Evolutionary conservation across 768 basidiomycete genomes (phyloP).

Genomic region (Termitomyces sp.): DNA sequence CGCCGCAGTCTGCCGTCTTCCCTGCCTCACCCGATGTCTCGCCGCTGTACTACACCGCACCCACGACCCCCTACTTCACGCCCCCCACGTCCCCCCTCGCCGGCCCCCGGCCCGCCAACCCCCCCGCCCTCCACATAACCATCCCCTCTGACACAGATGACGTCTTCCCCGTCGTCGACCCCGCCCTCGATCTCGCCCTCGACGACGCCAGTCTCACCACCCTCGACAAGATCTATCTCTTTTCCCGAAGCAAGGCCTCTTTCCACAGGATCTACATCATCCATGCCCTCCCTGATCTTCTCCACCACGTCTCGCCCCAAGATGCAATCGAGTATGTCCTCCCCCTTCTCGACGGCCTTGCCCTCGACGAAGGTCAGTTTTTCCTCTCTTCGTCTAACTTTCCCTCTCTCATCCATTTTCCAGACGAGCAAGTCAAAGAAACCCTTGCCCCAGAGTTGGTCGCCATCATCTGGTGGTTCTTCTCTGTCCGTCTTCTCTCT

Average conservation of each 20-base stretch:
- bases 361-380: slow-evolving; percentile 72
- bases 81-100: slow-evolving; percentile 34
- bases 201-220: slow-evolving; percentile 77
- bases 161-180: slow-evolving; percentile 32
- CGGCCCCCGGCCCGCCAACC: slow-evolving; percentile 13
- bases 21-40: slow-evolving; percentile 26
- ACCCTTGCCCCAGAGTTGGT: slow-evolving; percentile 79
- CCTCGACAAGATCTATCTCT: slow-evolving; percentile 90
- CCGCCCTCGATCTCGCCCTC: slow-evolving; percentile 30
- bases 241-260: slow-evolving; percentile 68
- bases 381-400: slow-evolving; percentile 1
- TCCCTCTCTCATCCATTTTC: neutral
- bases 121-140: slow-evolving; percentile 15
- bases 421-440: slow-evolving; percentile 87
- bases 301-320: slow-evolving; percentile 70
- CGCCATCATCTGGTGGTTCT: slow-evolving; percentile 90
- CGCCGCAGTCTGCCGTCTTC: slow-evolving; percentile 21
- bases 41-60: slow-evolving; percentile 42
- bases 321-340: slow-evolving; percentile 93
- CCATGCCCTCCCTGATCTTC: slow-evolving; percentile 73
- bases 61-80: slow-evolving; percentile 36
- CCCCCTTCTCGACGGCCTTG: slow-evolving; percentile 81
- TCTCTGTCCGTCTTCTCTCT: slow-evolving; percentile 40
- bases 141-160: slow-evolving; percentile 24
- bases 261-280: slow-evolving; percentile 75